phyloP scores from a whole-genome alignment of 768 basidiomycete genomes.

The Botryobasidium botryosum region DNA sequence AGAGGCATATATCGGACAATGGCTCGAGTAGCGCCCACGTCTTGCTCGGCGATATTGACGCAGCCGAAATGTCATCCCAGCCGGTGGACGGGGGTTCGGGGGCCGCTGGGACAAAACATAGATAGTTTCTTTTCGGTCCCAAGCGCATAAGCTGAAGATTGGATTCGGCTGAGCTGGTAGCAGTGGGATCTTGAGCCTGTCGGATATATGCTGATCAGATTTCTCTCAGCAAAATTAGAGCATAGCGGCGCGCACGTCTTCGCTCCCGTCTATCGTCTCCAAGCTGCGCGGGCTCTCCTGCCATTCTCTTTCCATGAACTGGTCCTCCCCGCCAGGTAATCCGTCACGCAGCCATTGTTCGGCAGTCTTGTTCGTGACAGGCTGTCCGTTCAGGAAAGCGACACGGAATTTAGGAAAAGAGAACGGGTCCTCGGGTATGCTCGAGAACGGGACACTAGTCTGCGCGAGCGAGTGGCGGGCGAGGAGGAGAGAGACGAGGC shows the following conservation, averaged over 20 bases:
- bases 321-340: conserved; percentile 52
- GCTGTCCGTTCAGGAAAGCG: conserved; percentile 62
- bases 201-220: neutral
- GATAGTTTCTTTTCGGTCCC: conserved; percentile 48
- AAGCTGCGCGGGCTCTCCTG: neutral
- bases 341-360: conserved; percentile 58
- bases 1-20: conserved; percentile 64
- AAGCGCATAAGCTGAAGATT: conserved; percentile 59
- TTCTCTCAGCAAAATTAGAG: too few species aligned
- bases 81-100: conserved; percentile 28
- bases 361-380: conserved; percentile 54
- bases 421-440: conserved; percentile 62
- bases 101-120: conserved; percentile 60
- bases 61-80: too few species aligned
- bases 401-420: conserved; percentile 74
- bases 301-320: conserved; percentile 41
- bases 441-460: conserved; percentile 33
- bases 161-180: neutral
- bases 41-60: conserved; percentile 50
- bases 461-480: conserved; percentile 1
- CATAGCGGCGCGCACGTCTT: too few species aligned
- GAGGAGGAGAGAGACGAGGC: conserved; percentile 1
- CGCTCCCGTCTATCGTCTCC: too few species aligned
- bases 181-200: neutral
- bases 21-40: conserved; percentile 75